Evolutionary conservation across 73 alveolate species (phyloP).

Genomic region (Paramecium tetraurelia): DNA sequence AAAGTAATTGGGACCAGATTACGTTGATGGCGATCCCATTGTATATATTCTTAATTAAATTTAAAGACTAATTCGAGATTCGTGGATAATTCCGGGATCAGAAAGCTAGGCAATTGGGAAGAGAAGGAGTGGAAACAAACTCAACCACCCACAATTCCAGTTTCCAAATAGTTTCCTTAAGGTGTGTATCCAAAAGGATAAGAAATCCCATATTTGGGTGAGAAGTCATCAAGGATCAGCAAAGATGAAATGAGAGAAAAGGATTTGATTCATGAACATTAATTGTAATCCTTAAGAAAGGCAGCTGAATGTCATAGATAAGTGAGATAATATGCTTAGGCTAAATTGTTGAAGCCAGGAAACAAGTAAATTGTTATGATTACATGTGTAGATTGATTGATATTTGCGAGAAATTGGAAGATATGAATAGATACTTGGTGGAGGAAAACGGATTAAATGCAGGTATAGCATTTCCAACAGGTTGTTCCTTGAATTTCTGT

Average conservation of each 20-base stretch:
- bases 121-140: conserved; percentile 80
- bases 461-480: conserved; percentile 98
- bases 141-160: conserved; percentile 91
- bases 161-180: conserved; percentile 85
- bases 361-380: background rate
- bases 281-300: conserved; percentile 80
- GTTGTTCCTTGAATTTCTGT: conserved; percentile 88
- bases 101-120: conserved; percentile 59
- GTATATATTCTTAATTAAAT: background rate
- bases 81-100: conserved; percentile 44
- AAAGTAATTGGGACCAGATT: conserved; percentile 50
- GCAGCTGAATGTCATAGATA: conserved; percentile 99
- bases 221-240: conserved; percentile 83
- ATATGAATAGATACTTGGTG: conserved; percentile 83
- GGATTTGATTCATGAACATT: conserved; percentile 70
- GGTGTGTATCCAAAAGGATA: conserved; percentile 89
- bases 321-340: conserved; percentile 91
- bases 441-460: conserved; percentile 87
- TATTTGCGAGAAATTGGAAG: conserved; percentile 90
- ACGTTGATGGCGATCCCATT: conserved; percentile 44
- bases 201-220: conserved; percentile 82
- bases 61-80: conserved; percentile 40
- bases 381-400: conserved; percentile 78
- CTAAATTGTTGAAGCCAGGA: conserved; percentile 92
- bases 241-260: conserved; percentile 88